Evolutionary conservation across 768 basidiomycete genomes (phyloP).

Genomic region (Leccinum fibrillosum): DNA sequence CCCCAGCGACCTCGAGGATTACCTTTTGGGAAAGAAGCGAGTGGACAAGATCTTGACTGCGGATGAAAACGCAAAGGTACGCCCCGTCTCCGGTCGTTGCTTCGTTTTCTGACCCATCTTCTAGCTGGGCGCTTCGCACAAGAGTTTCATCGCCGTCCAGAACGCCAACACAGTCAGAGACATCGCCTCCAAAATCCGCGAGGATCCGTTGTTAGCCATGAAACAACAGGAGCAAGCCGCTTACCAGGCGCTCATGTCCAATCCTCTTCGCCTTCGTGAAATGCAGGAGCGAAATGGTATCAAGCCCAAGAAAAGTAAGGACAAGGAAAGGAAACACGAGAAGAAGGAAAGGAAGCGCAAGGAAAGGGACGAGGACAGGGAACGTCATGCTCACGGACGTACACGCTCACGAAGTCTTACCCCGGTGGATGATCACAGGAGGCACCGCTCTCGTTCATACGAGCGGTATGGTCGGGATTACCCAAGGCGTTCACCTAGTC

Average conservation of each 20-base stretch:
- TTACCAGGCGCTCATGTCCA: constrained; percentile 80
- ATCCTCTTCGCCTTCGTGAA: constrained; percentile 80
- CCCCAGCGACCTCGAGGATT: constrained; percentile 92
- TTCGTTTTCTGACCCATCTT: constrained; percentile 8
- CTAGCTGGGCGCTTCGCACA: constrained; percentile 82
- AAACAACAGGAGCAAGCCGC: constrained; percentile 97
- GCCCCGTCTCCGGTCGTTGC: constrained; percentile 9
- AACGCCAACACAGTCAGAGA: constrained; percentile 91
- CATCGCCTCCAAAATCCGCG: constrained; percentile 88
- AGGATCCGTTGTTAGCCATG: constrained; percentile 96
- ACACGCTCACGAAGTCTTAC: constrained; percentile 32
- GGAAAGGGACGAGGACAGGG: constrained; percentile 19
- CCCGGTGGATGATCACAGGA: constrained; percentile 26
- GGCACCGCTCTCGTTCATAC: constrained; percentile 29
- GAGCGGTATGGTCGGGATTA: constrained; percentile 29
- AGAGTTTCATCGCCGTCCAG: constrained; percentile 91
- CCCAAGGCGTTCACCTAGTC: constrained; percentile 42
- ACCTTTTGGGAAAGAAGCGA: constrained; percentile 94
- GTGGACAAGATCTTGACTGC: constrained; percentile 94
- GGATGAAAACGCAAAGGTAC: constrained; percentile 87
- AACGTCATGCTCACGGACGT: constrained; percentile 32
- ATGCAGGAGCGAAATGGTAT: constrained; percentile 81
- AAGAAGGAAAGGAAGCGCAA: constrained; percentile 45
- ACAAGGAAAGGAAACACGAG: constrained; percentile 51
- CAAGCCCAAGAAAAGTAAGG: constrained; percentile 73